These are phyloP conservation scores for Aschersonia sp. DNA, from an alignment of 2,329 filamentous ascomycete species.

Conservation along the genomic window DNA sequence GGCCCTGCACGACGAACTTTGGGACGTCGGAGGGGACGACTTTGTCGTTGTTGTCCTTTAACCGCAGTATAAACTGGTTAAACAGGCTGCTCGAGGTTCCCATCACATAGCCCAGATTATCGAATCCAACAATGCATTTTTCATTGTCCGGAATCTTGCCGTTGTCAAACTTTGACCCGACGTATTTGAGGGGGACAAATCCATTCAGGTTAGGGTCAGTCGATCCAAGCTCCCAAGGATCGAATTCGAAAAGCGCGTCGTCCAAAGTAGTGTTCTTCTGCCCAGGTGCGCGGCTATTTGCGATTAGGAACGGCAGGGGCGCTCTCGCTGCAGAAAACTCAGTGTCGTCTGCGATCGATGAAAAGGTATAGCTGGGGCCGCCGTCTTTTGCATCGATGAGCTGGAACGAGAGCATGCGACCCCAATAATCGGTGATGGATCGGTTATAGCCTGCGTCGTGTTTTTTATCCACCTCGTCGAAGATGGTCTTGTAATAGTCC, in stretches of 20 bases:
- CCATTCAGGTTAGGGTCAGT: constrained; percentile 45
- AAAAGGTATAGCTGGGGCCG: constrained; percentile 67
- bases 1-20: constrained; percentile 23
- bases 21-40: constrained; percentile 35
- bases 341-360: constrained; percentile 40
- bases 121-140: constrained; percentile 46
- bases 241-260: constrained; percentile 49
- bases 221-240: constrained; percentile 52
- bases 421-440: constrained; percentile 82
- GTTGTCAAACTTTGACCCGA: constrained; percentile 41
- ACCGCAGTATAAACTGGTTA: constrained; percentile 55
- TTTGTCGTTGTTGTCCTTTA: constrained; percentile 31
- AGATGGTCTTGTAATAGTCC: constrained; percentile 22
- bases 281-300: constrained; percentile 30
- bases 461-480: constrained; percentile 20
- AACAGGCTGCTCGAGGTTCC: constrained; percentile 71
- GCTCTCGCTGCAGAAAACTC: constrained; percentile 25
- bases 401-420: constrained; percentile 73
- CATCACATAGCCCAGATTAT: constrained; percentile 68
- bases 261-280: constrained; percentile 31
- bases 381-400: constrained; percentile 64
- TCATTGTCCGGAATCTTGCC: constrained; percentile 32
- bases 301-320: constrained; percentile 36
- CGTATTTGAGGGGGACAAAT: constrained; percentile 43
- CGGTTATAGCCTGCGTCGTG: constrained; percentile 29